phyloP scores from a whole-genome alignment of 1,139 yeast species.

The Ogataea hybrid region DNA sequence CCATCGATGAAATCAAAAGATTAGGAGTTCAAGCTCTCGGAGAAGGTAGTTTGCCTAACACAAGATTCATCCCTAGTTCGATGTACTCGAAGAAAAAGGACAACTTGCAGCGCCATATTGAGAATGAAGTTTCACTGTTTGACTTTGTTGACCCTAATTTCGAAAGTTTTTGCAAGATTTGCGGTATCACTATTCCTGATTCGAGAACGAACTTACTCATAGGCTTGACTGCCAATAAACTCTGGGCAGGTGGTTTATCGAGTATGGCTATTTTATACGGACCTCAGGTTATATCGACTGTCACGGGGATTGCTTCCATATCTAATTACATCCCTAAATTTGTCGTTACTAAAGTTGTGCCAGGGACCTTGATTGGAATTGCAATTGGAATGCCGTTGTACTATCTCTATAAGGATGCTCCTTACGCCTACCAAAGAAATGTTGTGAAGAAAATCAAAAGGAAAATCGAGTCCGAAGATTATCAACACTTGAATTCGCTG shows the following conservation, averaged over 20 bases:
- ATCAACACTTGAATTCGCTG: conserved; percentile 72
- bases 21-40: conserved; percentile 61
- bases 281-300: conserved; percentile 26
- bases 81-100: conserved; percentile 85
- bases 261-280: conserved; percentile 26
- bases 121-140: conserved; percentile 54
- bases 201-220: conserved; percentile 17
- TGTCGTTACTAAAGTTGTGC: conserved; percentile 41
- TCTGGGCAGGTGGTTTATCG: conserved; percentile 28
- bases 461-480: conserved; percentile 66
- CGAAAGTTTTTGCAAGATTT: conserved; percentile 46
- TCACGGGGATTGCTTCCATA: conserved; percentile 28
- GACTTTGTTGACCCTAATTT: conserved; percentile 80
- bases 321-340: conserved; percentile 25
- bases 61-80: conserved; percentile 69
- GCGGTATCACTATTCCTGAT: conserved; percentile 19
- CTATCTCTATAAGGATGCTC: conserved; percentile 75
- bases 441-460: conserved; percentile 67
- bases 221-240: conserved; percentile 18
- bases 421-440: conserved; percentile 84
- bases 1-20: conserved; percentile 62
- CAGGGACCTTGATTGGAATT: conserved; percentile 50
- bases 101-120: conserved; percentile 54
- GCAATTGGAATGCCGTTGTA: conserved; percentile 53
- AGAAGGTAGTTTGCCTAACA: conserved; percentile 58